phyloP scores from a whole-genome alignment of 2,329 filamentous ascomycete genomes.

The Thelonectria blattea region DNA sequence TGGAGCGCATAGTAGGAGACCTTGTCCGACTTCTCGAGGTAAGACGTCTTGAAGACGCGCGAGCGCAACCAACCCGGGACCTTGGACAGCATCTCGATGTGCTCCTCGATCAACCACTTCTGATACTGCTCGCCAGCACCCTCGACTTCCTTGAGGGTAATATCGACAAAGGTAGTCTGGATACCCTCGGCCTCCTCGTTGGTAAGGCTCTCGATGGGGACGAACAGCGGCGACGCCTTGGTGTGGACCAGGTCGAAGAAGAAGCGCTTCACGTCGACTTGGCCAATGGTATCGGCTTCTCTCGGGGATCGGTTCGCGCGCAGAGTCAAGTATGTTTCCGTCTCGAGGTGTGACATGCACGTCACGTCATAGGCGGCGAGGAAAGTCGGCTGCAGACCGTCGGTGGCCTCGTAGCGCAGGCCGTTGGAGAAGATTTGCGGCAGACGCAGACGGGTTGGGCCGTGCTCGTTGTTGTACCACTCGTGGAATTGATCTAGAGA shows the following conservation, averaged over 20 bases:
- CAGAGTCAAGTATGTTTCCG: conserved; percentile 71
- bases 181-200: conserved; percentile 64
- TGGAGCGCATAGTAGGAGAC: conserved; percentile 69
- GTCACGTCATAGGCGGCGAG: conserved; percentile 84
- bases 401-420: conserved; percentile 76
- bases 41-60: conserved; percentile 71
- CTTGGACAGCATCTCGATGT: conserved; percentile 72
- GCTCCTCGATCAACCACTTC: conserved; percentile 78
- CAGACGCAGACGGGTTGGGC: conserved; percentile 78
- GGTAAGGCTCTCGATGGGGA: conserved; percentile 63
- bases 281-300: conserved; percentile 60
- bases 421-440: conserved; percentile 77
- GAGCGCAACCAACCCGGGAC: conserved; percentile 81
- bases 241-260: conserved; percentile 72
- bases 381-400: conserved; percentile 69
- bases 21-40: conserved; percentile 61
- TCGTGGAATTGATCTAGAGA: conserved; percentile 78
- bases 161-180: conserved; percentile 66
- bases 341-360: conserved; percentile 73
- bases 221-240: conserved; percentile 61
- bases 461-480: conserved; percentile 95
- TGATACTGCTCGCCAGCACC: conserved; percentile 59
- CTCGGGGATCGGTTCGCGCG: conserved; percentile 62
- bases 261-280: conserved; percentile 69
- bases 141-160: conserved; percentile 59